A percentile compares a stretch with the other conserved stretches of the same genome.
phyloP scores from a whole-genome alignment of 371 early-diverging fungal species.

The Nematocida major region DNA sequence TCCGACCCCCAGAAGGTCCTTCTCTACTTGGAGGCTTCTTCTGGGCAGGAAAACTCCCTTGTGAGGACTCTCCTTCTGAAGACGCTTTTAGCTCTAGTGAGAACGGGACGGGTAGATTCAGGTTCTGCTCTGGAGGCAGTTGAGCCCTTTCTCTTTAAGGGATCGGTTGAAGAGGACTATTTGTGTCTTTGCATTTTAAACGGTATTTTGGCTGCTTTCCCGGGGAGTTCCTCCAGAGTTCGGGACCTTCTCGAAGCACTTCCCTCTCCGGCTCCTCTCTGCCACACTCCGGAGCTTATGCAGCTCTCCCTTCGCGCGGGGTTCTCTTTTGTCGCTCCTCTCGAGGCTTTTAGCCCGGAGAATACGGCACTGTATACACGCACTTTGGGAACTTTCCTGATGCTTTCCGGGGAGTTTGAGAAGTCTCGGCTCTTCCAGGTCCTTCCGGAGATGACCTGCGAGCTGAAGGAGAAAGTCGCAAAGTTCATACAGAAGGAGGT shows the following conservation, averaged over 20 bases:
- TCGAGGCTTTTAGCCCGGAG: too few relatives aligned
- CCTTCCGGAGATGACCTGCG: background rate
- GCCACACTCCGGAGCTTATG: too few relatives aligned
- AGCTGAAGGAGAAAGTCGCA: background rate
- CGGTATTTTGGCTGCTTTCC: background rate
- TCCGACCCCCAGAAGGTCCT: background rate
- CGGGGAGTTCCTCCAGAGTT: background rate
- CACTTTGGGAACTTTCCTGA: background rate
- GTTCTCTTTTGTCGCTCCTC: too few relatives aligned
- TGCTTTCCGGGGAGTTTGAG: background rate
- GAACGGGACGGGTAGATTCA: background rate
- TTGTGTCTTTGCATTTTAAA: background rate
- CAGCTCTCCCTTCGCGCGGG: too few relatives aligned
- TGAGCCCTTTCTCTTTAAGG: background rate
- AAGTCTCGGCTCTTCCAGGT: background rate
- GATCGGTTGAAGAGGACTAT: background rate
- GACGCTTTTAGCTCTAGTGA: background rate
- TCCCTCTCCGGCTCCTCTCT: too few relatives aligned
- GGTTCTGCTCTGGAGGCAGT: background rate
- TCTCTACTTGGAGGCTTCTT: background rate
- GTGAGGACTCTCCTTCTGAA: background rate
- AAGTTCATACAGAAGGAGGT: background rate
- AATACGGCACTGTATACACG: constrained; percentile 6
- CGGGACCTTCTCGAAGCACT: background rate
- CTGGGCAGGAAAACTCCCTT: background rate